Conservation (phyloP, 2,329 filamentous ascomycete species). For the Microdochium paspali region DNA sequence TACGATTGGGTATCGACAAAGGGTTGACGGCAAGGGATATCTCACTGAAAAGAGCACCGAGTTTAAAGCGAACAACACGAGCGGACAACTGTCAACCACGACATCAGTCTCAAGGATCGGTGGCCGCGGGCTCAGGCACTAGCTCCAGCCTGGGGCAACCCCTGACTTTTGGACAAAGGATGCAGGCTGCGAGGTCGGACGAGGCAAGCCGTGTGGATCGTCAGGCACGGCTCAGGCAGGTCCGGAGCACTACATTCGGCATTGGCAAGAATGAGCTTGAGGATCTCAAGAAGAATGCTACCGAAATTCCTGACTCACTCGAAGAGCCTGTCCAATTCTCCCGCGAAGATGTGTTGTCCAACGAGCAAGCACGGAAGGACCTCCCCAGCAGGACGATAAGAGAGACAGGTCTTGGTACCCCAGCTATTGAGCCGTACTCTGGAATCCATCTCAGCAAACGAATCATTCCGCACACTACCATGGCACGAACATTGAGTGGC, state of each 20-base stretch:
- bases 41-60: slow-evolving; percentile 68
- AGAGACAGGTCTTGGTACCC: slow-evolving; percentile 31
- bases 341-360: slow-evolving; percentile 51
- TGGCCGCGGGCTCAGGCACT: background rate
- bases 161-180: slow-evolving; percentile 71
- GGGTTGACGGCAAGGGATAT: slow-evolving; percentile 72
- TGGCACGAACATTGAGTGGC: slow-evolving; percentile 67
- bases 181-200: slow-evolving; percentile 59
- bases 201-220: slow-evolving; percentile 41
- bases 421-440: slow-evolving; percentile 76
- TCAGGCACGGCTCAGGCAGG: slow-evolving; percentile 40
- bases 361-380: slow-evolving; percentile 28
- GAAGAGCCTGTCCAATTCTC: slow-evolving; percentile 43
- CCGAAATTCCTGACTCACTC: slow-evolving; percentile 41
- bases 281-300: slow-evolving; percentile 46
- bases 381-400: slow-evolving; percentile 26
- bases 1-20: slow-evolving; percentile 83
- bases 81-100: slow-evolving; percentile 8
- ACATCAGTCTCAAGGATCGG: background rate
- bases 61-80: slow-evolving; percentile 15
- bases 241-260: slow-evolving; percentile 46
- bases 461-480: slow-evolving; percentile 69
- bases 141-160: slow-evolving; percentile 19
- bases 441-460: slow-evolving; percentile 74
- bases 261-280: slow-evolving; percentile 51